Evolutionary conservation across 768 basidiomycete genomes (phyloP).

Genomic region (Naematelia encephala): DNA sequence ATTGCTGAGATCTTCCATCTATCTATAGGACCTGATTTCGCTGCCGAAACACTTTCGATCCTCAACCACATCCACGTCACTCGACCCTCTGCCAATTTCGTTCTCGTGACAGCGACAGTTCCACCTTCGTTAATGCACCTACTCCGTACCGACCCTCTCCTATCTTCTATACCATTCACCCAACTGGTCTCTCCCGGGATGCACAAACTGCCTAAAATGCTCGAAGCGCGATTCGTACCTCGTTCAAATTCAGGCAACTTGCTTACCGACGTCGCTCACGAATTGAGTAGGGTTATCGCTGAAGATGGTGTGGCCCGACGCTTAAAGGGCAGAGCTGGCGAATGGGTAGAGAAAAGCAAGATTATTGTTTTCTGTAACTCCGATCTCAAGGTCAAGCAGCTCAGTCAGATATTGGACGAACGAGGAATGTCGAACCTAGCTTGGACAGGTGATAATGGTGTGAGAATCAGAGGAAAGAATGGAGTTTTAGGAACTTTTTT

Average conservation of each 20-base stretch:
- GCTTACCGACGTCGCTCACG: constrained; percentile 71
- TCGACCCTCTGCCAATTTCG: constrained; percentile 62
- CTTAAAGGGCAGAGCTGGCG: constrained; percentile 10
- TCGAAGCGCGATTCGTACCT: constrained; percentile 68
- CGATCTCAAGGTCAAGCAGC: constrained; percentile 62
- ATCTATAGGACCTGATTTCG: constrained; percentile 71
- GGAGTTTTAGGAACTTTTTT: constrained; percentile 75
- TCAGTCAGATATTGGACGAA: constrained; percentile 61
- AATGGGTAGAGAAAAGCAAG: constrained; percentile 55
- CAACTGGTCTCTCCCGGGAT: constrained; percentile 71
- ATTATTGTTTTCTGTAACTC: constrained; percentile 82
- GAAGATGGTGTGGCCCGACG: constrained; percentile 36
- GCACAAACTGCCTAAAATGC: constrained; percentile 69
- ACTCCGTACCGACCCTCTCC: constrained; percentile 49
- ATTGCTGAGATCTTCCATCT: neutral
- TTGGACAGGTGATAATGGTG: constrained; percentile 60
- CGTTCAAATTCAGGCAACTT: constrained; percentile 75
- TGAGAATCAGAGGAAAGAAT: constrained; percentile 66
- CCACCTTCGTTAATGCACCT: constrained; percentile 63
- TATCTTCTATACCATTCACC: constrained; percentile 29
- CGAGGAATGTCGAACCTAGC: constrained; percentile 62
- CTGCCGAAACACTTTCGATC: constrained; percentile 66
- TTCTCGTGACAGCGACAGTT: constrained; percentile 83
- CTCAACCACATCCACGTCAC: constrained; percentile 66
- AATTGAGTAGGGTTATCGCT: constrained; percentile 71